Evolutionary conservation across 2,329 filamentous ascomycete genomes (phyloP), one percentile per base, ranked within the genome.

Genomic region (Pseudonectria buxi): DNA sequence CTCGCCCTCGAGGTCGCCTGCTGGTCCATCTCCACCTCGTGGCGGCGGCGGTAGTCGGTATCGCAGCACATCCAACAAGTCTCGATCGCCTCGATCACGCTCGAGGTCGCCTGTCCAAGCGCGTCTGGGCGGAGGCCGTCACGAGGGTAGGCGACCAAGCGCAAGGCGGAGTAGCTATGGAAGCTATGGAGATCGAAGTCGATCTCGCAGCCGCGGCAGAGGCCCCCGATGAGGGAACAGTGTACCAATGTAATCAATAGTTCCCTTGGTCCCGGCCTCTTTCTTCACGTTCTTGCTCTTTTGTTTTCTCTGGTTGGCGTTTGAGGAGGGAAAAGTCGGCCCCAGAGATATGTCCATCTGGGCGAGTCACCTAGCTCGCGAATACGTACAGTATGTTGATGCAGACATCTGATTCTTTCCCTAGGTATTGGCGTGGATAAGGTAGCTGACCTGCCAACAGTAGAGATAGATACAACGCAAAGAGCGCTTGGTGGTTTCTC

Each of bases 31-130:
- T 26, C 57, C 56, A 15, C 47, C 55, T 12, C 53, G 56, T 26
- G 55, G 54, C 13, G 56, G 50, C 13, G 56, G 50, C 16, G 59
- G 54, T 3, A 49, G 57, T 37, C 59, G 66, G 37, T 69, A 69
- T 44, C 64, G 70, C 29, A 69, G 64, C 37, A 61, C 67, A 5
- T 72, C 68, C 4, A 56, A 43, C 25, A 50, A 58, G 6, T 70
- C 67, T 6, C 66, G 63, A 41, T 66, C 63, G 29, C 70, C 69
- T n/a, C 58, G 67, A 39, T 74, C 72, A 14, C 57, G 73, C 37
- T 69, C 66, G 24, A 53, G 60, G 42, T 68, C 65, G 14, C 65
- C 62, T 10, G 51, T 45, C 13, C 62, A 53, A 26, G 56, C 56
- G 44, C 57, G 53, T 25, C 55, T 52, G 40, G 56, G 42, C 24